A percentile compares a stretch with the other conserved stretches of the same genome.
phyloP scores from a whole-genome alignment of 495 filamentous ascomycete species.

The Neohortaea acidophila region DNA sequence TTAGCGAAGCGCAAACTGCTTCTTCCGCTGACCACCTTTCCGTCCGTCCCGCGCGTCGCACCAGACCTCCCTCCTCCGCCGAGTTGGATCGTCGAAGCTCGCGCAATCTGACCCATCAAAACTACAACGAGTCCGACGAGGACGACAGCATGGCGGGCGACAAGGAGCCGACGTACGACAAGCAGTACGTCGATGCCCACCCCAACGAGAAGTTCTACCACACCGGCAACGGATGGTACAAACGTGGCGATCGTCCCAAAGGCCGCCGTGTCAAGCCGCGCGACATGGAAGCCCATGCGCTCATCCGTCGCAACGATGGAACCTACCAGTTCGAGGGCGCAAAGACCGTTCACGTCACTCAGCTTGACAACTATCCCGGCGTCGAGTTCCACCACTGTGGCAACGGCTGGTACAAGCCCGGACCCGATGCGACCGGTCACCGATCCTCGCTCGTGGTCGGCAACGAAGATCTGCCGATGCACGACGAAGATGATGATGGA shows the following conservation, averaged over 20 bases:
- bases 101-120: background rate
- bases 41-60: conserved; percentile 8
- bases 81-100: conserved; percentile 3
- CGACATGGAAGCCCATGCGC: background rate
- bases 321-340: background rate
- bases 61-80: conserved; percentile 4
- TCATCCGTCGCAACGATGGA: background rate
- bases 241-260: conserved; percentile 6
- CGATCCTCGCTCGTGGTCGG: conserved; percentile 1
- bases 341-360: conserved; percentile 3
- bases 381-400: conserved; percentile 13
- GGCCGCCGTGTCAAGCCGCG: background rate
- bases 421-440: conserved; percentile 5
- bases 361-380: conserved; percentile 10
- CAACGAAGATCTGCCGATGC: background rate
- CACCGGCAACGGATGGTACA: conserved; percentile 17
- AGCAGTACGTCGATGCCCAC: conserved; percentile 8
- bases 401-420: conserved; percentile 15
- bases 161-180: conserved; percentile 5
- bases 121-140: conserved; percentile 6
- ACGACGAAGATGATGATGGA: background rate
- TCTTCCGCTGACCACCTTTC: background rate
- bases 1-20: background rate
- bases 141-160: conserved; percentile 1
- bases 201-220: conserved; percentile 10